A percentile compares a stretch with the other conserved stretches of the same genome.
Conservation (phyloP, 805 yeast genomes). For the Kodamaea hsintzibuensis region DNA sequence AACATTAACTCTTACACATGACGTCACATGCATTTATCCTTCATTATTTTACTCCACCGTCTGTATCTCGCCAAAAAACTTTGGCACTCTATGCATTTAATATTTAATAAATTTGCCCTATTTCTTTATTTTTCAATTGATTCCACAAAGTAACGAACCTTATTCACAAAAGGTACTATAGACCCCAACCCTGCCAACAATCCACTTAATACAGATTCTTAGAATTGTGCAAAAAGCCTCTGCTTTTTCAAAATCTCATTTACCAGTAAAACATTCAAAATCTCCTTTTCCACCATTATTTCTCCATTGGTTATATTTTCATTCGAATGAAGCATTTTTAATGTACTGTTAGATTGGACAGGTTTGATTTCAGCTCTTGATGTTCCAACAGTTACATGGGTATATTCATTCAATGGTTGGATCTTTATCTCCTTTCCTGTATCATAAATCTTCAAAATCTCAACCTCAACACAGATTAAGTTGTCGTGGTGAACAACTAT, state of each 20-base stretch:
- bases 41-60: not conserved
- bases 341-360: conserved; percentile 47
- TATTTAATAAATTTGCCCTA: not conserved
- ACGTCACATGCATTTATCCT: not conserved
- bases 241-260: not conserved
- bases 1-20: not conserved
- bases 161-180: not conserved
- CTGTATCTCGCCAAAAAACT: not conserved
- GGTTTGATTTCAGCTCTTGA: conserved; percentile 46
- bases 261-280: not conserved
- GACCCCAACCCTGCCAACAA: not conserved
- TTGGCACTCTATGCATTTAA: not conserved
- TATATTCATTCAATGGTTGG: conserved; percentile 35
- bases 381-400: conserved; percentile 78
- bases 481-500: conserved; percentile 50
- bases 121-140: not conserved
- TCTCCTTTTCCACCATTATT: not conserved
- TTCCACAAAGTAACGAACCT: not conserved
- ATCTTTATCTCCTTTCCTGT: conserved; percentile 15
- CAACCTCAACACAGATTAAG: conserved; percentile 57
- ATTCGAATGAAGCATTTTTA: conserved; percentile 1
- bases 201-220: not conserved
- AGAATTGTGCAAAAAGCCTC: conserved; percentile 5
- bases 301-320: not conserved
- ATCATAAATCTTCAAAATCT: conserved; percentile 19